A percentile compares a stretch with the other conserved stretches of the same genome.
Conservation (phyloP, 306 rosid species). For the Vigna reflexopilosa region DNA sequence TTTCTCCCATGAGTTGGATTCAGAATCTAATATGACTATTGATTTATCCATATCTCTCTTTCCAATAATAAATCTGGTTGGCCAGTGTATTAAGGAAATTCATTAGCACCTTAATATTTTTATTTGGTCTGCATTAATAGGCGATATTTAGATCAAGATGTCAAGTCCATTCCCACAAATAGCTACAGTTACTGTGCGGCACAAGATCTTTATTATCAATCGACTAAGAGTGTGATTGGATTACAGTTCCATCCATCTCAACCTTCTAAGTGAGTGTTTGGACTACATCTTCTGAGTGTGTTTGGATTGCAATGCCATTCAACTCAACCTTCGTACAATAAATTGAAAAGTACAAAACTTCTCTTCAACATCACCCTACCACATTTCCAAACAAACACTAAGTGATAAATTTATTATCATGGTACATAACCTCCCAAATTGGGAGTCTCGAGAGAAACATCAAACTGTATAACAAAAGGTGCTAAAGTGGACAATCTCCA, state of each 20-base stretch:
- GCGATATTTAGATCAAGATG: neutral
- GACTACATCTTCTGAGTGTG: neutral
- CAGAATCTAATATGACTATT: neutral
- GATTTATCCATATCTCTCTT: too few relatives aligned
- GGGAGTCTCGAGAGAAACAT: constrained; percentile 29
- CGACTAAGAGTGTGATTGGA: neutral
- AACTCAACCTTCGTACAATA: neutral
- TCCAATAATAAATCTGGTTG: neutral
- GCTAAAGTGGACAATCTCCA: constrained; percentile 1
- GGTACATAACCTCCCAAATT: constrained; percentile 45
- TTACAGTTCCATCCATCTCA: too few relatives aligned
- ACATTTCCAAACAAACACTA: neutral
- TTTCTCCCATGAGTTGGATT: neutral
- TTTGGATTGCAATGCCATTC: neutral
- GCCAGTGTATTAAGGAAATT: neutral
- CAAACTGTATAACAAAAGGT: constrained; percentile 28
- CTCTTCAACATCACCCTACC: neutral
- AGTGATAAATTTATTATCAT: constrained; percentile 43
- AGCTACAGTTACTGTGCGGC: neutral
- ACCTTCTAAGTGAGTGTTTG: too few relatives aligned
- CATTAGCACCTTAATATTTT: too few relatives aligned
- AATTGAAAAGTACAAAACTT: neutral
- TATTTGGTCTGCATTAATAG: too few relatives aligned
- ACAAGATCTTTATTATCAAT: constrained; percentile 33
- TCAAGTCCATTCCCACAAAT: constrained; percentile 21